phyloP scores from a whole-genome alignment of 306 rosid species.

The Rosa persica region DNA sequence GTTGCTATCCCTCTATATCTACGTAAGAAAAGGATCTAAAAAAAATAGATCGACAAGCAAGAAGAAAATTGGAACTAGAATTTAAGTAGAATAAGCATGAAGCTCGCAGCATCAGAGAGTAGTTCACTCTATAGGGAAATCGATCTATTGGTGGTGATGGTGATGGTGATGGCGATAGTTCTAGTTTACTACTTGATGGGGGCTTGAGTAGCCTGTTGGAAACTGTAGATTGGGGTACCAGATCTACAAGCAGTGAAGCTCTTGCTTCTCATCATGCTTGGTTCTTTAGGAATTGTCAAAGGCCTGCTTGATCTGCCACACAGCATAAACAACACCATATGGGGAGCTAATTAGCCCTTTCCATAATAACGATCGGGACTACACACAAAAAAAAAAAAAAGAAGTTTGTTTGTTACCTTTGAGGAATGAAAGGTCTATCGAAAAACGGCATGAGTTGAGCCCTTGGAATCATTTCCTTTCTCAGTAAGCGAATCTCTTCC shows the following conservation, averaged over 20 bases:
- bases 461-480: slow-evolving; percentile 96
- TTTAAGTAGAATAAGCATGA: background rate
- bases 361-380: background rate
- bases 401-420: slow-evolving; percentile 37
- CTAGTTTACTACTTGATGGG: slow-evolving; percentile 34
- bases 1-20: background rate
- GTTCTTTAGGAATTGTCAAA: slow-evolving; percentile 66
- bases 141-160: background rate
- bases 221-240: slow-evolving; percentile 45
- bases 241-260: slow-evolving; percentile 39
- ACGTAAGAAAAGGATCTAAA: background rate
- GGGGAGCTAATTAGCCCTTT: background rate
- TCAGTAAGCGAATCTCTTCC: slow-evolving; percentile 79
- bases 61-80: background rate
- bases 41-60: background rate
- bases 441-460: slow-evolving; percentile 96
- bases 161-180: background rate
- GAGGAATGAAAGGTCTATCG: slow-evolving; percentile 87
- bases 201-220: slow-evolving; percentile 49
- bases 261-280: slow-evolving; percentile 60
- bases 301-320: slow-evolving; percentile 61
- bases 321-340: background rate
- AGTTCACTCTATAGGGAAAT: background rate
- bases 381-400: no score
- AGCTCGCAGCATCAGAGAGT: background rate